Base-by-base conservation (phyloP, 2,329 filamentous ascomycete genomes). In the Hypoxylon sp. region DNA sequence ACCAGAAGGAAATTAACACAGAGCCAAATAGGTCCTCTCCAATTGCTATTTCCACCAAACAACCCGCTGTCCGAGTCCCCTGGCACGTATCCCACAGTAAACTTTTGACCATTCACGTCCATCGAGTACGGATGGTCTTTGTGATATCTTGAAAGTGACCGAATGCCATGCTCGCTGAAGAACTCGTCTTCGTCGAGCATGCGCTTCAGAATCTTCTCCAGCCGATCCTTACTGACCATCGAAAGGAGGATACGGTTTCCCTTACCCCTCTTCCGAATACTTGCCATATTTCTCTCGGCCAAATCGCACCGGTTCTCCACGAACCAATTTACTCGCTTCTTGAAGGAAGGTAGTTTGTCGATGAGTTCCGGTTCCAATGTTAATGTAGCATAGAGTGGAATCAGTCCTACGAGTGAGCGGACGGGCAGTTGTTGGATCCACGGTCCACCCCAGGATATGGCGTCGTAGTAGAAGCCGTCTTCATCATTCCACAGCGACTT, bases 391-490 rank as follows among this genome's bases (percentile, higher is more conserved):
- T 96, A 98, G 9, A 98, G 87, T 1, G 95, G 95, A 69, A 98
- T 98, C 62, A 98, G 83, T 9, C 96, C 95, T 55, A 98, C 95
- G 6, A 98, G 87, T 14, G 95, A 98, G 63, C 94, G 87, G 55
- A 98, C 93, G 0, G 93, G 94, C 75, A 98, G 87, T 79, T 97
- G 94, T 75, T 97, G 93, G 56, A 92, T 92, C 90, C 91, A 97
- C 6, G 94, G 94, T 7, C 94, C 94, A 52, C 95, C 95, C 88
- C 93, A 98, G 1, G 94, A 96, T 70, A 98, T 98, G 25, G 95
- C 95, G 81, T 98, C 95, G 77, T 98, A 98, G 85, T 98, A 98
- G 84, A 98, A 98, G 61, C 93, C 94, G 78, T 98, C 95, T 68
- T 97, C 88, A 27, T 97, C 94, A 75, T 97, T 98, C 95, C 95